These are phyloP conservation scores for Penicillium salamii DNA, from an alignment of 495 filamentous ascomycete genomes.

Conservation along the genomic window DNA sequence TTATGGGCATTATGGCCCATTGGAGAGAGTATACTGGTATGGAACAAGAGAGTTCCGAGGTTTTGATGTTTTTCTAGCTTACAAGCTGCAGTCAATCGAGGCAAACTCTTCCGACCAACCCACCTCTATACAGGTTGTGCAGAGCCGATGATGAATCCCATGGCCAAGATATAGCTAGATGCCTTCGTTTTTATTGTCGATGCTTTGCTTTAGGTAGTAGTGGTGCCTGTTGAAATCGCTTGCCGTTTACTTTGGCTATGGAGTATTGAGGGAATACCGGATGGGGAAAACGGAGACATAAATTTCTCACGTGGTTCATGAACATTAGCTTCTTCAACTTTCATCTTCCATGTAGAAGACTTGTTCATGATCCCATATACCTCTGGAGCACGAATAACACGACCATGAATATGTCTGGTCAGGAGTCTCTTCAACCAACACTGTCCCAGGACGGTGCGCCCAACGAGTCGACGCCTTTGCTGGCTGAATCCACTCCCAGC, in stretches of 20 bases:
- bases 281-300: too few relatives aligned
- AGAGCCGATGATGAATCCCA: not conserved
- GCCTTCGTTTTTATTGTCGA: too few relatives aligned
- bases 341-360: too few relatives aligned
- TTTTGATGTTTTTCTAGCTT: not conserved
- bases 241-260: too few relatives aligned
- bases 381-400: too few relatives aligned
- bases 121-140: constrained; percentile 27
- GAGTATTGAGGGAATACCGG: too few relatives aligned
- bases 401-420: not conserved
- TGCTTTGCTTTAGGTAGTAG: too few relatives aligned
- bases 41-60: constrained; percentile 5
- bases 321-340: too few relatives aligned
- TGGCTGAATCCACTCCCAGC: not conserved
- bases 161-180: constrained; percentile 11
- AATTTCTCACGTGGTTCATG: too few relatives aligned
- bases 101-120: constrained; percentile 33
- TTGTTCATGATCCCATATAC: too few relatives aligned
- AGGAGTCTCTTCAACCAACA: not conserved
- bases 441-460: not conserved
- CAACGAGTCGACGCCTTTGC: constrained; percentile 21
- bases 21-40: constrained; percentile 43
- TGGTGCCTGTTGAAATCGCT: too few relatives aligned
- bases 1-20: constrained; percentile 41
- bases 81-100: constrained; percentile 19